phyloP scores from a whole-genome alignment of 2,329 filamentous ascomycete species.

The Orbilia javanica region DNA sequence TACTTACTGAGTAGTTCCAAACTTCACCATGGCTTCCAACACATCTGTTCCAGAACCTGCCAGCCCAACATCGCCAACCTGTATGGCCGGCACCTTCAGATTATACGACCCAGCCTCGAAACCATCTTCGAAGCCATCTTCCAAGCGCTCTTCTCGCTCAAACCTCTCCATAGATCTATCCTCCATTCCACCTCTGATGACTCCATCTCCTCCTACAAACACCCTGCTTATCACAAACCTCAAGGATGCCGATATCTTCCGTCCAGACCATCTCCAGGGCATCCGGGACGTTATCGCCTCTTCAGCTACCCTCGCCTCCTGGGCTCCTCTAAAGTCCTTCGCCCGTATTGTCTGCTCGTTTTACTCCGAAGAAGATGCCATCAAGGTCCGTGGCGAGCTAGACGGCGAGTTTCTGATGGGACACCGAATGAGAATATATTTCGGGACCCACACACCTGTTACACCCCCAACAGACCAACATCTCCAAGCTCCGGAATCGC shows the following conservation, averaged over 20 bases:
- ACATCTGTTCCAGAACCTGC: constrained; percentile 36
- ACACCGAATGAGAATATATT: constrained; percentile 77
- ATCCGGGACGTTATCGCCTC: constrained; percentile 78
- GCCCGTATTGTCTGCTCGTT: constrained; percentile 85
- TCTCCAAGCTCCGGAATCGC: constrained; percentile 78
- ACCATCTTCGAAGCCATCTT: constrained; percentile 28
- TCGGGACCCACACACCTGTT: constrained; percentile 74
- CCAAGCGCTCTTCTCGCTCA: constrained; percentile 59
- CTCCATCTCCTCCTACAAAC: constrained; percentile 82
- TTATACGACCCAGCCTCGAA: constrained; percentile 40
- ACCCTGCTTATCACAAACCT: constrained; percentile 88
- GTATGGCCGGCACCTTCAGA: constrained; percentile 39
- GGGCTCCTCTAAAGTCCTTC: constrained; percentile 85
- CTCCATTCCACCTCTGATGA: constrained; percentile 75
- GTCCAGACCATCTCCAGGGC: constrained; percentile 77
- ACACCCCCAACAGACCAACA: constrained; percentile 71
- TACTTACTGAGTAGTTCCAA: not conserved
- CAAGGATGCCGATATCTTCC: constrained; percentile 78
- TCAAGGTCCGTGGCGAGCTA: constrained; percentile 78
- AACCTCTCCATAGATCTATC: constrained; percentile 79
- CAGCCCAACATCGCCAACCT: constrained; percentile 50
- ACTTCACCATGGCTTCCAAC: constrained; percentile 44
- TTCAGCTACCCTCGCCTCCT: constrained; percentile 80
- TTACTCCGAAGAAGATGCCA: constrained; percentile 76
- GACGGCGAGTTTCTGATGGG: constrained; percentile 81